Percentiles rank a stretch among this genome's conserved stretches.
Conservation (phyloP, 1,139 yeast species). For the Meyerozyma athensensis region DNA sequence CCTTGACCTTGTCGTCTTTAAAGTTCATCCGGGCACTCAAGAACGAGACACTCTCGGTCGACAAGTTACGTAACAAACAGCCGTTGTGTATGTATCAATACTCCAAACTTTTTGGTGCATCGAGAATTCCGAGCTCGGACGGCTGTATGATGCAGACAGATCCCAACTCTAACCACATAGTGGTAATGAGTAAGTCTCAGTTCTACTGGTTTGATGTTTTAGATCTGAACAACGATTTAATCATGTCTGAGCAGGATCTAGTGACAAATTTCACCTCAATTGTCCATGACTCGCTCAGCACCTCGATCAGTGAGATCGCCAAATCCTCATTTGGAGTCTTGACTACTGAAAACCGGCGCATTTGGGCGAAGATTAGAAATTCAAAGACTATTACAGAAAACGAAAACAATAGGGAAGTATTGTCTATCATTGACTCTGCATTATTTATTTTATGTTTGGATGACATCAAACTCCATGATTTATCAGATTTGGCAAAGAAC, state of each 20-base stretch:
- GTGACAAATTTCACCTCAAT: constrained; percentile 72
- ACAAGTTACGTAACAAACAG: constrained; percentile 55
- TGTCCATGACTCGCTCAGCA: constrained; percentile 61
- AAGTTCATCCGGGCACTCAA: constrained; percentile 77
- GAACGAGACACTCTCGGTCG: constrained; percentile 71
- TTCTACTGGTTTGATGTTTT: constrained; percentile 92
- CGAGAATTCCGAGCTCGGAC: constrained; percentile 71
- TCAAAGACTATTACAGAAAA: constrained; percentile 37
- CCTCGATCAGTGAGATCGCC: constrained; percentile 63
- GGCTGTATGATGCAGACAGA: constrained; percentile 89
- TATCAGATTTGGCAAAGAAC: constrained; percentile 69
- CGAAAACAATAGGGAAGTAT: constrained; percentile 59
- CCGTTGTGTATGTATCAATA: constrained; percentile 89
- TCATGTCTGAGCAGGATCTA: constrained; percentile 69
- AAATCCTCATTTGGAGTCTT: constrained; percentile 83
- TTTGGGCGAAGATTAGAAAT: constrained; percentile 76
- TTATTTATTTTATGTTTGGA: constrained; percentile 79
- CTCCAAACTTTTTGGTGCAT: constrained; percentile 77
- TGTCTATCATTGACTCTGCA: constrained; percentile 73
- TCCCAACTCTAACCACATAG: constrained; percentile 67
- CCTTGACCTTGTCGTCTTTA: constrained; percentile 71
- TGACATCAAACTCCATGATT: constrained; percentile 62
- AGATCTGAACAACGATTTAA: constrained; percentile 63
- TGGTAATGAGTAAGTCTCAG: constrained; percentile 81
- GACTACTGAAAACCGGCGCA: constrained; percentile 81